Conservation (phyloP, 257 asterid species). For the Jasminum sambac region DNA sequence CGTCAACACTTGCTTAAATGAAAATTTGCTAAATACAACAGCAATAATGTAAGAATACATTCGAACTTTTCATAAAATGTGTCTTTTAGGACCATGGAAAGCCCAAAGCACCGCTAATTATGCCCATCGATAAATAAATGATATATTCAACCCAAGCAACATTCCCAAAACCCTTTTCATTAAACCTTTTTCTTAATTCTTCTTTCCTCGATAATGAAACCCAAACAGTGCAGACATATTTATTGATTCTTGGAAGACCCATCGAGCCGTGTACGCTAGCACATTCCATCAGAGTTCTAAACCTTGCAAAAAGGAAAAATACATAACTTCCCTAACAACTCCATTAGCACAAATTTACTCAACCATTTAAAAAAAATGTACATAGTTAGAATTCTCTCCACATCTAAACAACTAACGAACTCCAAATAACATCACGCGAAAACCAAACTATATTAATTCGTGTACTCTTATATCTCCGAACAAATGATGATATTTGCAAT, state of each 20-base stretch:
- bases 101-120: not conserved
- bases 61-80: not conserved
- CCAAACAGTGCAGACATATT: not conserved
- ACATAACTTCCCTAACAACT: constrained; percentile 1
- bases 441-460: constrained; percentile 9
- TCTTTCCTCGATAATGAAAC: not conserved
- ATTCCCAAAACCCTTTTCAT: not conserved
- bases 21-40: not conserved
- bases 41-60: not conserved
- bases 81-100: not conserved
- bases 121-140: not conserved
- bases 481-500: not conserved
- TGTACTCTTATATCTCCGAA: not conserved
- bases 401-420: not conserved
- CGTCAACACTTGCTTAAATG: not conserved
- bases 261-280: not conserved
- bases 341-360: constrained; percentile 8
- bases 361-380: not conserved
- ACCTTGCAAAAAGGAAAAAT: not conserved
- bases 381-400: constrained; percentile 5
- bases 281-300: not conserved
- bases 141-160: not conserved
- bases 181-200: not conserved
- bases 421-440: constrained; percentile 9
- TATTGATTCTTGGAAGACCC: not conserved